A percentile compares a stretch with the other conserved stretches of the same genome.
Evolutionary conservation across 805 yeast species (phyloP).

Genomic region (Saccharomycopsis fibuligera): DNA sequence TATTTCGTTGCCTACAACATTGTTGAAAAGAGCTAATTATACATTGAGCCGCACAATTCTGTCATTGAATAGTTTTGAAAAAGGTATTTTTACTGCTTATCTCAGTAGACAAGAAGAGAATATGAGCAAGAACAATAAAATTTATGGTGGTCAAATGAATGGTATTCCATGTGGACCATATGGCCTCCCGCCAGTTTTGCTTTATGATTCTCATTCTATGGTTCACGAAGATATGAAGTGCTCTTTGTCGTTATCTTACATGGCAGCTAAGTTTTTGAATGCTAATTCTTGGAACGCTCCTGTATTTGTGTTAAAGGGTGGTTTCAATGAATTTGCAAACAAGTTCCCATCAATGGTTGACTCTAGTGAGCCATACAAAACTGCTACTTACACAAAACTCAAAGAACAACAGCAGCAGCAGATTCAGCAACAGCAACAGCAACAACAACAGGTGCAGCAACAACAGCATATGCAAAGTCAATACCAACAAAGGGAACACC

Average conservation of each 20-base stretch:
- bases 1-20: slow-evolving; percentile 84
- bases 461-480: background rate
- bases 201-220: slow-evolving; percentile 40
- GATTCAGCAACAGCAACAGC: background rate
- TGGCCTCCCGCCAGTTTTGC: slow-evolving; percentile 37
- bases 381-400: slow-evolving; percentile 10
- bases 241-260: slow-evolving; percentile 37
- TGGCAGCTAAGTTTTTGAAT: slow-evolving; percentile 42
- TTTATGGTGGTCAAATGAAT: slow-evolving; percentile 3
- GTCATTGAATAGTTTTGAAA: slow-evolving; percentile 51
- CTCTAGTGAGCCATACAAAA: slow-evolving; percentile 13
- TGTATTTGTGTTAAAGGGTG: slow-evolving; percentile 37
- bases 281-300: slow-evolving; percentile 35
- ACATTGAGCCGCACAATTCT: slow-evolving; percentile 55
- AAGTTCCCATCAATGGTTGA: slow-evolving; percentile 27
- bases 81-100: slow-evolving; percentile 34
- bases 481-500: no score
- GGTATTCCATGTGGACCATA: slow-evolving; percentile 24
- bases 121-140: slow-evolving; percentile 16
- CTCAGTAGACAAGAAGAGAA: slow-evolving; percentile 25
- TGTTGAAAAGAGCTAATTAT: slow-evolving; percentile 69
- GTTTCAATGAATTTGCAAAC: slow-evolving; percentile 34
- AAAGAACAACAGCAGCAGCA: background rate
- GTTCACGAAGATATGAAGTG: slow-evolving; percentile 19
- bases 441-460: no score